Evolutionary conservation across 257 asterid genomes (phyloP), one percentile per base, ranked within the genome.

Genomic region (Penstemon davidsonii): DNA sequence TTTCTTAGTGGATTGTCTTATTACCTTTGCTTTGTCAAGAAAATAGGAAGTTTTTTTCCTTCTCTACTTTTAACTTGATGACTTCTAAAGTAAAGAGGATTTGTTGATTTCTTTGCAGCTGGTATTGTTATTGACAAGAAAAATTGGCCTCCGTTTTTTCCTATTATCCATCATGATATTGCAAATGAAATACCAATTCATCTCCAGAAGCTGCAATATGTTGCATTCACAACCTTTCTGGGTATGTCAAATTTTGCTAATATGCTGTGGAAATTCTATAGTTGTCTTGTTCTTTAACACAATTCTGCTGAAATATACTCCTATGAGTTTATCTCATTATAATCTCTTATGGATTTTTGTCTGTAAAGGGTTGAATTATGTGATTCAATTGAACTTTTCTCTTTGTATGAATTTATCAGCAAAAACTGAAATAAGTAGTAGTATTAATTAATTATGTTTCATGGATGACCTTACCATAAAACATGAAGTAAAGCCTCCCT

Each of bases 81-180:
- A 41, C 33, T 55, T 70, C 11, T 39, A 51, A 44, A 50, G 55
- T 69, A 46, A 46, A 68, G 51, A 8, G 46, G 69, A 69, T 9
- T 61, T 18, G 15, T 66, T 68, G 55, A 45, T 63, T 33, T 75
- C 55, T 61, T 51, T 59, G 79, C 83, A 84, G 89, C 87, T 78
- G 85, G 83, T 38, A 76, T 78, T 78, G 91, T 85, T 72, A 71
- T 87, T 65, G 95, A 92, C 84, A 90, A 79, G 73, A 92, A 90
- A 82, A 92, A 92, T 53, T 92, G 98, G 98, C 98, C 98, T 70
- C 93, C 98, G 0, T 92, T 90, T 86, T 88, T 92, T 70, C 98
- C 98, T 12, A 86, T 92, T 42, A 92, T 92, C 68, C 98, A 92
- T 78, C 97, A 92, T 60, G 98, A 92, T 73, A 82, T 92, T 49